phyloP scores from a whole-genome alignment of 305 asterid genomes.

The Withania somnifera region DNA sequence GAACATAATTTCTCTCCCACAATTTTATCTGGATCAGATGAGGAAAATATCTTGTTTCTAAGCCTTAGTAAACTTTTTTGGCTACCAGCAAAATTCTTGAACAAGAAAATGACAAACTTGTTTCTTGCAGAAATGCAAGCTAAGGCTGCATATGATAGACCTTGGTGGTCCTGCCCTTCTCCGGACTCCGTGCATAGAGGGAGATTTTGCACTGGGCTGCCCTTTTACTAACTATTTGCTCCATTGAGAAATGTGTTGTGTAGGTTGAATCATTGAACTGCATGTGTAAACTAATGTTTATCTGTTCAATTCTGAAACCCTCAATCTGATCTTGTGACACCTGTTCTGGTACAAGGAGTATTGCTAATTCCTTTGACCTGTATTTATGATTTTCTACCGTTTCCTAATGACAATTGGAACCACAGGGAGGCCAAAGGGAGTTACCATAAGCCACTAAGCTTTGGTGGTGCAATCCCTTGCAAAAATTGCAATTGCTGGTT shows the following conservation, averaged over 20 bases:
- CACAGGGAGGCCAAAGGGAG: slow-evolving; percentile 92
- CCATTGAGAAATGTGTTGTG: neutral
- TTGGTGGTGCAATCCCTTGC: slow-evolving; percentile 78
- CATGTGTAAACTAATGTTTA: neutral
- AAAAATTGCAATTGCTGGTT: slow-evolving; percentile 65
- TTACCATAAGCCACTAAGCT: slow-evolving; percentile 61
- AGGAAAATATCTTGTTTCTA: neutral
- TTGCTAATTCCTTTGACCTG: neutral
- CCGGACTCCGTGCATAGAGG: no score
- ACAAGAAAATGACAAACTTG: no score
- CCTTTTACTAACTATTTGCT: neutral
- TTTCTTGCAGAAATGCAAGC: no score
- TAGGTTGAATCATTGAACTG: neutral
- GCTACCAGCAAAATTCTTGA: neutral
- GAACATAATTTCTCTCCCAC: neutral
- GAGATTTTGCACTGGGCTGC: no score
- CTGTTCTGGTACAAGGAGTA: neutral
- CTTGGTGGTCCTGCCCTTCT: no score
- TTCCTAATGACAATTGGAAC: slow-evolving; percentile 41
- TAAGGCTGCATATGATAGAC: no score
- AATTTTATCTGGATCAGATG: neutral
- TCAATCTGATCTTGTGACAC: neutral
- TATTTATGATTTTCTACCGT: slow-evolving; percentile 1
- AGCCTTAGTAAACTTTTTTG: neutral
- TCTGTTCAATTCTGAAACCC: neutral